Evolutionary conservation across 306 rosid species (phyloP), one percentile per base, ranked within the genome.

Genomic region (Arachis hypogaea): DNA sequence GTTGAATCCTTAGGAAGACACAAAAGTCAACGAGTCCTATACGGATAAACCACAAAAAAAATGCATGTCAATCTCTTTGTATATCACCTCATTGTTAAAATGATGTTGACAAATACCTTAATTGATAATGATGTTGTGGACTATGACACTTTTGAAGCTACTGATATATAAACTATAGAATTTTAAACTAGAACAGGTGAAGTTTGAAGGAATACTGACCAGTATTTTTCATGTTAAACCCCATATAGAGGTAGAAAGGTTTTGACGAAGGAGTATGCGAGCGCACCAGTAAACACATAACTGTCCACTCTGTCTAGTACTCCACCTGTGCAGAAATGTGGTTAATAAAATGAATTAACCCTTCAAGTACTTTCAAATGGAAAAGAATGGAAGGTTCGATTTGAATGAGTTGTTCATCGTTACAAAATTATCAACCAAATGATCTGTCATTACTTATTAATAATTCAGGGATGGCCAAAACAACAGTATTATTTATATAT

Each of bases 271-370:
- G 92, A 88, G 85, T 88, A 87, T 3, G 96, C 90, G 9, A 94
- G 96, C 30, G 99, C 99, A 14, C 99, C 99, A 1, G 97, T 92
- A 84, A 94, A 94, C 9, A 94, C 73, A 81, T 88, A 94, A 80
- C 99, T 94, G 83, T 94, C 97, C 55, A 80, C 93, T 80, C 97
- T 85, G 85, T 94, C 99, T 45, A 94, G 89, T 73, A 92, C 50
- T 69, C 99, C 97, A 71, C 99, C 97, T 92, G 89, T 79, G 84
- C 55, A 10, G 38, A 74, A 33, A 68, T 61, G 75, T 40, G 55
- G 47, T 64, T 30, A 40, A 62, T 30, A 14, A 54, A 40, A 63
- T 18, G 16, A 63, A 40, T 55, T 55, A 36, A 33, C 45, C 45
- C 52, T 57, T 69, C 55, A 76, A 71, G 59, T 68, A 67, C 16